Evolutionary conservation across 352 stramenopile genomes (phyloP).

Genomic region (Globisporangium spinosum): DNA sequence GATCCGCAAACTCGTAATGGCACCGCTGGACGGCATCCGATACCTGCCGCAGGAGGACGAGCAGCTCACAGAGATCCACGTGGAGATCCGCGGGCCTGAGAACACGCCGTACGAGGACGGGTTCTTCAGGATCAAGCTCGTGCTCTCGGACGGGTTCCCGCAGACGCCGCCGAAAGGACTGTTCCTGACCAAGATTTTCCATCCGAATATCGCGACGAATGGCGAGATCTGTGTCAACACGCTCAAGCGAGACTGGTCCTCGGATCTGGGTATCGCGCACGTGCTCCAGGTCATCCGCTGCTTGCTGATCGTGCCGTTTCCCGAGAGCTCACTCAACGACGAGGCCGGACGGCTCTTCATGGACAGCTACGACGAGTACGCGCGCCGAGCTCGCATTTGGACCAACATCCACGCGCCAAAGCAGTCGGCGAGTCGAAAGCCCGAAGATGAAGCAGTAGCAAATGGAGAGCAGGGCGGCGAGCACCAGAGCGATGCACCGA

Average conservation of each 20-base stretch:
- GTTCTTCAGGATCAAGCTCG: conserved; percentile 96
- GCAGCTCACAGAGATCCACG: conserved; percentile 91
- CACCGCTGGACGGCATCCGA: conserved; percentile 90
- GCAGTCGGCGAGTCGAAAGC: conserved; percentile 12
- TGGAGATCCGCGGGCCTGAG: conserved; percentile 95
- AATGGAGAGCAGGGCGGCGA: neutral
- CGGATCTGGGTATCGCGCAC: conserved; percentile 93
- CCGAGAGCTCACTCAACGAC: conserved; percentile 98
- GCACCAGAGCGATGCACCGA: neutral
- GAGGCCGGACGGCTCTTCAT: conserved; percentile 99
- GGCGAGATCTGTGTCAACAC: conserved; percentile 99
- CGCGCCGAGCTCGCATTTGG: conserved; percentile 84
- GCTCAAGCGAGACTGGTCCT: conserved; percentile 98
- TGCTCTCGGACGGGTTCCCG: conserved; percentile 87
- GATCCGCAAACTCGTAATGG: conserved; percentile 88
- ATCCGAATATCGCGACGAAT: conserved; percentile 97
- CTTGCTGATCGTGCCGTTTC: conserved; percentile 99
- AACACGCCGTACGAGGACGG: conserved; percentile 96
- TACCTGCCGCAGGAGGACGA: conserved; percentile 91
- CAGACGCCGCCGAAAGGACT: conserved; percentile 86
- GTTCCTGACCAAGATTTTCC: conserved; percentile 99
- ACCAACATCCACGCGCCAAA: conserved; percentile 89
- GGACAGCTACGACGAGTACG: conserved; percentile 98
- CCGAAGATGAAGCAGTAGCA: conserved; percentile 12
- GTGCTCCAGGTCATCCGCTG: conserved; percentile 98